A percentile compares a stretch with the other conserved stretches of the same genome.
Evolutionary conservation across 1,139 yeast species (phyloP).

Genomic region (Spathaspora sp.): DNA sequence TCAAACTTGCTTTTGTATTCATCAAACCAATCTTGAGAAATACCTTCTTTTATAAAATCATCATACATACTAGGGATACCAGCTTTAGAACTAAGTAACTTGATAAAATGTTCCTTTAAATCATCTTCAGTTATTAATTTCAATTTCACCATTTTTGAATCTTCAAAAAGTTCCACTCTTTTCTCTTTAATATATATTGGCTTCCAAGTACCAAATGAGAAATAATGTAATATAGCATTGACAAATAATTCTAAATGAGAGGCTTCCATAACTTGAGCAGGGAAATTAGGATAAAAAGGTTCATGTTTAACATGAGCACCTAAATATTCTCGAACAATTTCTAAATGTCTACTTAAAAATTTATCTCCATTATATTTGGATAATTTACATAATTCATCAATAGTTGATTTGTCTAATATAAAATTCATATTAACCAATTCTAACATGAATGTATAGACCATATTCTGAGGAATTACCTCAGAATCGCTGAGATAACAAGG

Average conservation of each 20-base stretch:
- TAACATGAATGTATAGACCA: neutral
- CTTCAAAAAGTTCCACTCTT: constrained; percentile 9
- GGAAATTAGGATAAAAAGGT: constrained; percentile 13
- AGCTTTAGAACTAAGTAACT: constrained; percentile 10
- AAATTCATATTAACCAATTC: constrained; percentile 3
- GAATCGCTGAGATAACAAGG: neutral
- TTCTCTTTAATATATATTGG: constrained; percentile 6
- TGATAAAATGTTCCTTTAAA: constrained; percentile 9
- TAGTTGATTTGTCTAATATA: neutral
- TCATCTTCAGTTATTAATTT: constrained; percentile 4
- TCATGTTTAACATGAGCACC: constrained; percentile 5
- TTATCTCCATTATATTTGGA: neutral
- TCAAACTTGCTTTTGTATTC: neutral
- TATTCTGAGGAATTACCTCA: neutral
- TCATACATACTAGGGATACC: constrained; percentile 6
- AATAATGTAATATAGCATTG: constrained; percentile 11
- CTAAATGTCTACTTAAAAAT: neutral
- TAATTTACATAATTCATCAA: neutral
- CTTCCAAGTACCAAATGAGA: constrained; percentile 7
- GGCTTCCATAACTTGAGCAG: constrained; percentile 12
- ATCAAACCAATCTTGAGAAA: constrained; percentile 9
- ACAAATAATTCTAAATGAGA: constrained; percentile 6
- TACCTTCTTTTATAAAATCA: constrained; percentile 7
- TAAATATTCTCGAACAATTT: neutral
- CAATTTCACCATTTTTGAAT: neutral